These are phyloP conservation scores for Botrytis medusae DNA, from an alignment of 2,329 filamentous ascomycete species.

Conservation along the genomic window DNA sequence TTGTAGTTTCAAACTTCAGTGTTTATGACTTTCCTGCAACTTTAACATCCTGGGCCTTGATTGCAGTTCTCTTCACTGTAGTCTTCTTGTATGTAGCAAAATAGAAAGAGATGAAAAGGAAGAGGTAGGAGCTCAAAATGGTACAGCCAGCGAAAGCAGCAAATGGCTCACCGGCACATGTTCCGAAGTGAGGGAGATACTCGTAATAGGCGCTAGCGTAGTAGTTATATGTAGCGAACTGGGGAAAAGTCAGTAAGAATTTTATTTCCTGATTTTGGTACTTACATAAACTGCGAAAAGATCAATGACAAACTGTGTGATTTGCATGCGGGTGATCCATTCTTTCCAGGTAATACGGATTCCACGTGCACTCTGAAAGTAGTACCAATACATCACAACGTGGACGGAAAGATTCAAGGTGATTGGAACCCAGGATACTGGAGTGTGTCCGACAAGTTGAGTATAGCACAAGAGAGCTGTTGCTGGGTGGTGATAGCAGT, in stretches of 20 bases:
- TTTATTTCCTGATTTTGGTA: no score
- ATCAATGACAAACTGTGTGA: slow-evolving; percentile 95
- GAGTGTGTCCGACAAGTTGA: slow-evolving; percentile 86
- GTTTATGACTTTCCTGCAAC: slow-evolving; percentile 6
- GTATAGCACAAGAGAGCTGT: slow-evolving; percentile 98
- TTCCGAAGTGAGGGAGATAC: slow-evolving; percentile 77
- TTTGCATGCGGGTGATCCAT: slow-evolving; percentile 97
- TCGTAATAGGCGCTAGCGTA: slow-evolving; percentile 89
- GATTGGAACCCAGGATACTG: slow-evolving; percentile 94
- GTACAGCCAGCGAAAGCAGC: slow-evolving; percentile 89
- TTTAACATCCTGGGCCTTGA: not conserved
- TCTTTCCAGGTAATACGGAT: slow-evolving; percentile 99
- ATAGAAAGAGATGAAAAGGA: slow-evolving; percentile 99
- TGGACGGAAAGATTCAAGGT: slow-evolving; percentile 90
- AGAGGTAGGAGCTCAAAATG: slow-evolving; percentile 89
- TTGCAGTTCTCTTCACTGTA: slow-evolving; percentile 71
- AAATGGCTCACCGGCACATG: slow-evolving; percentile 94
- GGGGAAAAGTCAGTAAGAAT: slow-evolving; percentile 59
- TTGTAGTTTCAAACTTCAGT: not conserved
- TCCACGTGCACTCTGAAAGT: slow-evolving; percentile 97
- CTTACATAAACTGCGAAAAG: slow-evolving; percentile 60
- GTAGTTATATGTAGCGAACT: slow-evolving; percentile 99
- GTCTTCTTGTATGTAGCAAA: slow-evolving; percentile 92
- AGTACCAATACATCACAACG: slow-evolving; percentile 99
- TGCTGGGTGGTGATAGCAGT: slow-evolving; percentile 98